Evolutionary conservation across 345 rosid species (phyloP).

Genomic region (Salix viminalis): DNA sequence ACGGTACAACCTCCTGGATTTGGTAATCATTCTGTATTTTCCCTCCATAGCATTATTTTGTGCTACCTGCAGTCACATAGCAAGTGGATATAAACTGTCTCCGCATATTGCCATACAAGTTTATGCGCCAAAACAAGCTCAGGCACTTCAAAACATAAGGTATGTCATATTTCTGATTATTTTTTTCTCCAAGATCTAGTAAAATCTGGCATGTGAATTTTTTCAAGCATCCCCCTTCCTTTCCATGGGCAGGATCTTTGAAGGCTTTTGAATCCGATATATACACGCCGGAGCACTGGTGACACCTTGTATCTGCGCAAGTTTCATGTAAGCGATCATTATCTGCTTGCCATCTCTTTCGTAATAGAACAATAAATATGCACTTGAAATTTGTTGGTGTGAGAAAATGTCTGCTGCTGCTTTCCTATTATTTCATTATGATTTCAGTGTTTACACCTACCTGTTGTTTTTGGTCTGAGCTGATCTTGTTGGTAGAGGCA

Average conservation of each 20-base stretch:
- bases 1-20: background rate
- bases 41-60: background rate
- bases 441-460: background rate
- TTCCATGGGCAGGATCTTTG: background rate
- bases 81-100: background rate
- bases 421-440: background rate
- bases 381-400: background rate
- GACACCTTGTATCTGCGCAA: background rate
- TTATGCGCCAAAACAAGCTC: background rate
- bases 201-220: background rate
- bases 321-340: background rate
- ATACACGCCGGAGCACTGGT: background rate
- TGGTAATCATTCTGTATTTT: background rate
- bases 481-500: background rate
- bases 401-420: background rate
- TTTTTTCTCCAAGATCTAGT: background rate
- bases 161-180: background rate
- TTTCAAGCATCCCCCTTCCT: background rate
- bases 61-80: background rate
- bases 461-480: background rate
- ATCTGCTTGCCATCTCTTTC: background rate
- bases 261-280: background rate
- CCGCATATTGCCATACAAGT: background rate
- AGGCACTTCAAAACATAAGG: background rate
- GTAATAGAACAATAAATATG: background rate